Evolutionary conservation across 192 early-diverging fungal genomes (phyloP).

Genomic region (Umbelopsis sp.): DNA sequence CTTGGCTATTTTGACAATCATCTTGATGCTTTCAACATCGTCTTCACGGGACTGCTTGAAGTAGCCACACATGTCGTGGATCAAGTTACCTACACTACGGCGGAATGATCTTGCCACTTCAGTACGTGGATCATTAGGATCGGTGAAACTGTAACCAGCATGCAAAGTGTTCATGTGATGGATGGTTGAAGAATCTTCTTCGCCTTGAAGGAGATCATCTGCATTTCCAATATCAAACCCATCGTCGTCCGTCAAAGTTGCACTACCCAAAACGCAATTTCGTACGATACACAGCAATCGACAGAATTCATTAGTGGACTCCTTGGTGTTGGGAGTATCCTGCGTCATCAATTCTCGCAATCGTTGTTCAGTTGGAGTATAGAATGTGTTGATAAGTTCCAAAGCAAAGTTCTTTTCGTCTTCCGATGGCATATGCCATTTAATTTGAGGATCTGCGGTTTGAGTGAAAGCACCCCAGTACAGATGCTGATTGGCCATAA

Average conservation of each 20-base stretch:
- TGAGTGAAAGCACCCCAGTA: slow-evolving; percentile 74
- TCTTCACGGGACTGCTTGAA: slow-evolving; percentile 63
- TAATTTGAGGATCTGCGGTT: slow-evolving; percentile 53
- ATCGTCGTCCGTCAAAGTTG: slow-evolving; percentile 55
- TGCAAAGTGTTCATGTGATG: slow-evolving; percentile 44
- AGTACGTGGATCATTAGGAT: slow-evolving; percentile 51
- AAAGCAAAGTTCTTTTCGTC: slow-evolving; percentile 70
- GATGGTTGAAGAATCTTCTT: slow-evolving; percentile 41
- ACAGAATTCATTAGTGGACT: slow-evolving; percentile 54
- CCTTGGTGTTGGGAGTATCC: slow-evolving; percentile 17
- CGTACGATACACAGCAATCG: slow-evolving; percentile 49
- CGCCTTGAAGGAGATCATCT: slow-evolving; percentile 25
- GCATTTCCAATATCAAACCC: slow-evolving; percentile 38
- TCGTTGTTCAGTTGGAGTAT: slow-evolving; percentile 41
- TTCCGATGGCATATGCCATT: slow-evolving; percentile 79
- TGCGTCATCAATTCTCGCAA: slow-evolving; percentile 45
- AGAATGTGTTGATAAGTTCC: slow-evolving; percentile 59
- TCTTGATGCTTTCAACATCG: slow-evolving; percentile 77
- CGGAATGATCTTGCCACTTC: slow-evolving; percentile 53
- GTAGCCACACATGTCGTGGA: slow-evolving; percentile 53
- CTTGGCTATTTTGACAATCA: slow-evolving; percentile 56
- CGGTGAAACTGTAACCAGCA: slow-evolving; percentile 72
- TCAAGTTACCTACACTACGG: slow-evolving; percentile 48
- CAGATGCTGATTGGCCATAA: slow-evolving; percentile 66
- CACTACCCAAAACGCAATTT: slow-evolving; percentile 57